A percentile compares a stretch with the other conserved stretches of the same genome.
Evolutionary conservation across 2,329 filamentous ascomycete genomes (phyloP).

Genomic region (Aspergillus phoenicis): DNA sequence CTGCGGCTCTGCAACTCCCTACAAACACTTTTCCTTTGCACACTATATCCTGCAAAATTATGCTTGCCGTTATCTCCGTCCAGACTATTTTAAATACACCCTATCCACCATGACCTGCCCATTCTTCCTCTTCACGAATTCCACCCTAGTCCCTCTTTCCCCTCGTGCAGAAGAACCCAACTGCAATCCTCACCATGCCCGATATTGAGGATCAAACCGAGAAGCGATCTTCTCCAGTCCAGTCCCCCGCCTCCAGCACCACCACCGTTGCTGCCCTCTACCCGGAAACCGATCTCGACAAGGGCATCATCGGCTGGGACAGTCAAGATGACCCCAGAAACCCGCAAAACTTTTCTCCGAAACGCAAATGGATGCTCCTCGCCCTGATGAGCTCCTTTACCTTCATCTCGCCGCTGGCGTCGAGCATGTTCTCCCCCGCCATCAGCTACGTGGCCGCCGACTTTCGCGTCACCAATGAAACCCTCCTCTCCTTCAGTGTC

Average conservation of each 20-base stretch:
- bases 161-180: neutral
- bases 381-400: constrained; percentile 33
- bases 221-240: neutral
- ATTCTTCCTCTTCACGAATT: neutral
- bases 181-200: neutral
- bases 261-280: constrained; percentile 13
- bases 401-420: constrained; percentile 36
- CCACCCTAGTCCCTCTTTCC: neutral
- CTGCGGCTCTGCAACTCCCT: too few species aligned
- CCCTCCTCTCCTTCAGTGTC: constrained; percentile 33
- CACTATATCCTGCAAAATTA: too few species aligned
- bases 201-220: neutral
- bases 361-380: constrained; percentile 31
- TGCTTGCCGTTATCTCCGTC: too few species aligned
- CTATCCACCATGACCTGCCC: too few species aligned
- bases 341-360: constrained; percentile 56
- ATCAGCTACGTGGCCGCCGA: constrained; percentile 27
- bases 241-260: neutral
- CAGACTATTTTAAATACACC: too few species aligned
- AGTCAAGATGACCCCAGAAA: constrained; percentile 59
- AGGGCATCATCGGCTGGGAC: constrained; percentile 64
- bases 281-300: constrained; percentile 56
- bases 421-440: constrained; percentile 37
- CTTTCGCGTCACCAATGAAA: constrained; percentile 26
- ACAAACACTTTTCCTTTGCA: too few species aligned